Conservation (phyloP, 1,139 yeast genomes). For the Geotrichum australiense region DNA sequence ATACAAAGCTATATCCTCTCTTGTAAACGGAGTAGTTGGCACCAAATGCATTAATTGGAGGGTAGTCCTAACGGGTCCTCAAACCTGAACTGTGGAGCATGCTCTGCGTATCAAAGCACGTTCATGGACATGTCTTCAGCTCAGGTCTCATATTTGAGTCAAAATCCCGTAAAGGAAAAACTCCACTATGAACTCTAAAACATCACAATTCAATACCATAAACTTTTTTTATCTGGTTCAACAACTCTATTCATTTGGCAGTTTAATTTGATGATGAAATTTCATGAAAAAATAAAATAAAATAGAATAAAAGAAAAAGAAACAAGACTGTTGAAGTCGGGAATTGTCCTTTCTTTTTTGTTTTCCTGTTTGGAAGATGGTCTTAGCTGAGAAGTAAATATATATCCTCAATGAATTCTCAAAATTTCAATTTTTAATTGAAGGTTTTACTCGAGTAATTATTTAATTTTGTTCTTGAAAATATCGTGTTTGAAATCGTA, state of each 20-base stretch:
- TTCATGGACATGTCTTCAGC: no score
- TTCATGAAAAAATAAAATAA: background rate
- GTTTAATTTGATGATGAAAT: background rate
- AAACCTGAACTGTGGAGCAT: no score
- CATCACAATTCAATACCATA: no score
- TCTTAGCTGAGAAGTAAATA: no score
- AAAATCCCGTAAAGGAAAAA: no score
- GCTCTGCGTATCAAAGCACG: no score
- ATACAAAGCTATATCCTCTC: no score
- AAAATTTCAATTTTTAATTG: background rate
- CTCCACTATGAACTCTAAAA: no score
- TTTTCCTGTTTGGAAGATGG: background rate
- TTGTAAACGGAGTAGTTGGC: no score
- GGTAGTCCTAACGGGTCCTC: no score
- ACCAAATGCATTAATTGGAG: no score
- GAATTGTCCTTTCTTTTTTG: slow-evolving; percentile 1
- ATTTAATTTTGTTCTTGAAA: background rate
- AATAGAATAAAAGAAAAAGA: background rate
- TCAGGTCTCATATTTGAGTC: slow-evolving; percentile 3
- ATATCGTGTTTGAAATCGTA: background rate
- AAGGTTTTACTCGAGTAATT: background rate
- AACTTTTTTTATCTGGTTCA: background rate
- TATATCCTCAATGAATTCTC: background rate
- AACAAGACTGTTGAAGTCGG: background rate
- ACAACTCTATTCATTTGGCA: no score